Evolutionary conservation across 139 green algal genomes (phyloP).

Genomic region (Micromonas commoda): DNA sequence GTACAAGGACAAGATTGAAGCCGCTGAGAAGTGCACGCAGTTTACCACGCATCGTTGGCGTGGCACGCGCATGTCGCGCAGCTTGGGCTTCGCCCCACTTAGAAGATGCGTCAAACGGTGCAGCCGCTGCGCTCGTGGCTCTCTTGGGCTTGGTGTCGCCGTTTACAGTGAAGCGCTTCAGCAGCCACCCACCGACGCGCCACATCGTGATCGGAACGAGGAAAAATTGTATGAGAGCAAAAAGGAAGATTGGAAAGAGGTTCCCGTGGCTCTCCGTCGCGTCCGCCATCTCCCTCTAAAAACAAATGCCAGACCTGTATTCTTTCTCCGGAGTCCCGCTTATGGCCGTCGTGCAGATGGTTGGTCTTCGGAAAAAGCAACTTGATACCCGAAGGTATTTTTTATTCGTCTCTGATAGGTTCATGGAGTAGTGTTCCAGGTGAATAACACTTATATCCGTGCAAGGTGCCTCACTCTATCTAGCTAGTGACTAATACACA

Average conservation of each 20-base stretch:
- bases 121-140: background rate
- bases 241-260: conserved; percentile 18
- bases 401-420: no score
- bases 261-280: background rate
- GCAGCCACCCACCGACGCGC: background rate
- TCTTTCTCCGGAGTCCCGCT: no score
- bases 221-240: background rate
- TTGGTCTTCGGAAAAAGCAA: no score
- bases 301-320: no score
- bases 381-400: no score
- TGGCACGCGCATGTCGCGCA: no score
- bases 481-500: no score
- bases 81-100: conserved; percentile 2
- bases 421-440: no score
- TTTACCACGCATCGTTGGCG: background rate
- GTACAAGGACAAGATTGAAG: background rate
- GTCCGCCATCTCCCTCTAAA: background rate
- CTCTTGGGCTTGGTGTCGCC: background rate
- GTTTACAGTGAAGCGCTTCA: background rate
- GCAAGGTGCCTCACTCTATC: no score
- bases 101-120: background rate
- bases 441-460: no score
- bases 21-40: conserved; percentile 2
- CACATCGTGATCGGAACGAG: conserved; percentile 9
- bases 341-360: no score